phyloP scores from a whole-genome alignment of 345 rosid genomes.

The Combretum micranthum region DNA sequence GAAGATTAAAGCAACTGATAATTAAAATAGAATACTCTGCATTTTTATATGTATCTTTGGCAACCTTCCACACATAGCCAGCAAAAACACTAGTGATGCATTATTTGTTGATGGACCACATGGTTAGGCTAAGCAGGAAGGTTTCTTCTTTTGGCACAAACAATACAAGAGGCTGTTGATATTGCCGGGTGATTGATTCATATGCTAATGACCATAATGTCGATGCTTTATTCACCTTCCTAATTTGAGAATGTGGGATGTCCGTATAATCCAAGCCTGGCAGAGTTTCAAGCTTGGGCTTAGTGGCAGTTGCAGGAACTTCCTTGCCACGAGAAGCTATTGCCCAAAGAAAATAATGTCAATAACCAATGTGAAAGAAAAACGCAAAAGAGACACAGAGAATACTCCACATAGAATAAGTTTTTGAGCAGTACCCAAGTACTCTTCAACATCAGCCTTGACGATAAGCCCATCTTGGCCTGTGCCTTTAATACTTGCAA shows the following conservation, averaged over 20 bases:
- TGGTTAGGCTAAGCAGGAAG: no score
- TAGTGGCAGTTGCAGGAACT: conserved; percentile 47
- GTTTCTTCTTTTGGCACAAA: no score
- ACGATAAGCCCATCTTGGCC: conserved; percentile 85
- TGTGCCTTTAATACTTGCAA: conserved; percentile 83
- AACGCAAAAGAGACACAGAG: not conserved
- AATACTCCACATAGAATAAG: not conserved
- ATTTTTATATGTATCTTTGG: no score
- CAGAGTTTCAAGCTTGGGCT: conserved; percentile 32
- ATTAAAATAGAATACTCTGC: no score
- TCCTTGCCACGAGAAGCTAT: conserved; percentile 71
- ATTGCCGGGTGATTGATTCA: no score
- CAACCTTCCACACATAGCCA: no score
- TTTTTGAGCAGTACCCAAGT: conserved; percentile 48
- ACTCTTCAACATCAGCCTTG: conserved; percentile 92
- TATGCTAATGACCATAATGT: no score
- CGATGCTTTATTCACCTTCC: conserved; percentile 49
- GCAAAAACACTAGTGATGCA: no score
- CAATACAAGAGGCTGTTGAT: no score
- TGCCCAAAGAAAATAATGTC: conserved; percentile 1
- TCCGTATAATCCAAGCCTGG: conserved; percentile 74
- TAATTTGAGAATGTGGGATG: conserved; percentile 86
- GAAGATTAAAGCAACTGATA: no score
- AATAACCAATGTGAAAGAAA: not conserved
- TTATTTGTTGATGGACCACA: no score